Conservation (phyloP, 208 protist genomes). For the Leishmania arabica region DNA sequence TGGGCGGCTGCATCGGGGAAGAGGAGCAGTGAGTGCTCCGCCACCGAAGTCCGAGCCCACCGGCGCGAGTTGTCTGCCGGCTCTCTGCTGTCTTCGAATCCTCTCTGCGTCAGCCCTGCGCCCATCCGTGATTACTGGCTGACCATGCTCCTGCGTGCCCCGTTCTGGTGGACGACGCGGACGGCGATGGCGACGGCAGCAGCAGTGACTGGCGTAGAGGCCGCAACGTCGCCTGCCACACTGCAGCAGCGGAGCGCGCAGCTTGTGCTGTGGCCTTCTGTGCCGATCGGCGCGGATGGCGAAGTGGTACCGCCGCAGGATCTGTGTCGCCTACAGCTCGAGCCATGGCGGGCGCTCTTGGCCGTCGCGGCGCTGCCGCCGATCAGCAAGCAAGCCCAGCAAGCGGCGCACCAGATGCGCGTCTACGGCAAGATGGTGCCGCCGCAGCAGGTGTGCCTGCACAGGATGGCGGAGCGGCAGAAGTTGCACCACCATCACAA, state of each 20-base stretch:
- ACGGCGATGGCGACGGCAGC: conserved; percentile 2
- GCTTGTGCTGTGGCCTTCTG: conserved; percentile 12
- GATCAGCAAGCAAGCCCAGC: conserved; percentile 22
- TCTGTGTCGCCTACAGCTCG: conserved; percentile 19
- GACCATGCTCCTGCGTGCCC: conserved; percentile 19
- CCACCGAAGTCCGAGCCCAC: not conserved
- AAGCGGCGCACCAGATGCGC: conserved; percentile 11
- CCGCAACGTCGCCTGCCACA: not conserved
- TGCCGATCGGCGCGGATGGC: conserved; percentile 1
- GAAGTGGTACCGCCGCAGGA: not conserved
- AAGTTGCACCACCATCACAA: not conserved
- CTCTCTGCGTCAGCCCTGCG: conserved; percentile 16
- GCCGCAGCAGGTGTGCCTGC: conserved; percentile 17
- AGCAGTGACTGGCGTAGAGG: not conserved
- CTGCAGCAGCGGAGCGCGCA: conserved; percentile 12
- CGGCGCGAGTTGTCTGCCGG: not conserved
- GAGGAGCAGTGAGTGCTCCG: not conserved
- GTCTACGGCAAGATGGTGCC: conserved; percentile 5
- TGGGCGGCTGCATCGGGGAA: not conserved
- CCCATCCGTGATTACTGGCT: conserved; percentile 33
- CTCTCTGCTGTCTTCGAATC: conserved; percentile 32
- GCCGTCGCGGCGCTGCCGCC: conserved; percentile 14
- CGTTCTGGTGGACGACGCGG: conserved; percentile 21
- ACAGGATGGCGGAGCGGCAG: not conserved
- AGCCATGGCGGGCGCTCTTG: conserved; percentile 28